A percentile compares a stretch with the other conserved stretches of the same genome.
Conservation (phyloP, 2,329 filamentous ascomycete species). For the Paecilomyces variotii region DNA sequence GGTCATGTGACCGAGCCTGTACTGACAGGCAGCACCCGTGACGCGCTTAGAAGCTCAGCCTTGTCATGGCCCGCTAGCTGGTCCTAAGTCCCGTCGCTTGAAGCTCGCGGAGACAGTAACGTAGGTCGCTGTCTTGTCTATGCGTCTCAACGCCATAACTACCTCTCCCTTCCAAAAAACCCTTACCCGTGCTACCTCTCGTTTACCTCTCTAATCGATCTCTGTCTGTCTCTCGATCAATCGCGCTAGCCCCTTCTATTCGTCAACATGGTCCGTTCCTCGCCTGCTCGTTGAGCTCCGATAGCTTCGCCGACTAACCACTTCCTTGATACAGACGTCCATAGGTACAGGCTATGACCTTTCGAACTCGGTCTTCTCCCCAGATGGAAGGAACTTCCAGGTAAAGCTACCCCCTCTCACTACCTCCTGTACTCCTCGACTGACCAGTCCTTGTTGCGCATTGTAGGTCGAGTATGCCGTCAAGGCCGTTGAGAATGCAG, state of each 20-base stretch:
- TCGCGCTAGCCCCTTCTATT: background rate
- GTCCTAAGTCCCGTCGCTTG: constrained; percentile 2
- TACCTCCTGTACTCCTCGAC: background rate
- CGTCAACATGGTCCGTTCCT: constrained; percentile 6
- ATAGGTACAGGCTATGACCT: constrained; percentile 99
- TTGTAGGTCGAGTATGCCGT: constrained; percentile 80
- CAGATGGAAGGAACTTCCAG: constrained; percentile 98
- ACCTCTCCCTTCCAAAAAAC: constrained; percentile 18
- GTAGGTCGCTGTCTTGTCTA: constrained; percentile 12
- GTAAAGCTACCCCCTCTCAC: constrained; percentile 37
- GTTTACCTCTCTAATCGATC: background rate
- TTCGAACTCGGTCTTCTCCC: constrained; percentile 98
- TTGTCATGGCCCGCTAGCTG: constrained; percentile 8
- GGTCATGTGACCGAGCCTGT: background rate
- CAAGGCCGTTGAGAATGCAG: constrained; percentile 97
- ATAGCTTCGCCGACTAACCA: background rate
- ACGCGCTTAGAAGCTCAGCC: constrained; percentile 17
- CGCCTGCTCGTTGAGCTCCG: background rate
- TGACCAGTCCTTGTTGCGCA: background rate
- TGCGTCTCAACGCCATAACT: background rate
- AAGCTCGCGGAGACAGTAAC: background rate
- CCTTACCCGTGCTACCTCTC: background rate
- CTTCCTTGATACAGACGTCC: constrained; percentile 61
- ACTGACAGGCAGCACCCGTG: constrained; percentile 13
- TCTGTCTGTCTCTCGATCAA: constrained; percentile 11